phyloP scores from a whole-genome alignment of 306 rosid genomes.

The Sphenostylis stenocarpa region DNA sequence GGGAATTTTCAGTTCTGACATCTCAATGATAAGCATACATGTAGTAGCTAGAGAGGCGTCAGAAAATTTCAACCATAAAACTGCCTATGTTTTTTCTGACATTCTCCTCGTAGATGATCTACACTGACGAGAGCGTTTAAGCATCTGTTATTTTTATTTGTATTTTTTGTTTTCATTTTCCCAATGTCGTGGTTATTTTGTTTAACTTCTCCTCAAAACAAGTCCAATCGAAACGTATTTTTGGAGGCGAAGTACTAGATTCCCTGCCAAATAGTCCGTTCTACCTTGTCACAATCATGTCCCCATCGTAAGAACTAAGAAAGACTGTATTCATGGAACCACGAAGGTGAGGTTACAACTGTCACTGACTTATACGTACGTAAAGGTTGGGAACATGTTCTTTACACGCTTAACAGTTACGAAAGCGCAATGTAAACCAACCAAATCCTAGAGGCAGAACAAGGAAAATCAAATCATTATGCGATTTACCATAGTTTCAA shows the following conservation, averaged over 20 bases:
- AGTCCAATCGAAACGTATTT: conserved; percentile 23
- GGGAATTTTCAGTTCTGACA: conserved; percentile 26
- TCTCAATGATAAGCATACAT: neutral
- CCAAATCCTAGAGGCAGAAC: neutral
- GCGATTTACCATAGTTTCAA: neutral
- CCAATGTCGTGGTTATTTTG: conserved; percentile 7
- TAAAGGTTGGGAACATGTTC: conserved; percentile 30
- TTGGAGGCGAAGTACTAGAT: conserved; percentile 33
- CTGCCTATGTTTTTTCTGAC: conserved; percentile 34
- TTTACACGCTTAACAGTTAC: conserved; percentile 26
- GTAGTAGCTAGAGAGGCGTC: conserved; percentile 9
- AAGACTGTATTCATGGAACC: conserved; percentile 36
- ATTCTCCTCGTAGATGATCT: conserved; percentile 33
- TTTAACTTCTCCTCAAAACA: neutral
- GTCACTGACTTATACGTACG: conserved; percentile 23
- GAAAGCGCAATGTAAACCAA: conserved; percentile 29
- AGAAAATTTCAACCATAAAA: neutral
- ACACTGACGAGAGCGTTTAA: neutral
- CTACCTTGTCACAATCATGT: conserved; percentile 46
- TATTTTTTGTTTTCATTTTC: neutral
- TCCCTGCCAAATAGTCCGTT: conserved; percentile 37
- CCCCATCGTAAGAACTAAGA: conserved; percentile 32
- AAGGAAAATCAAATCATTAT: neutral
- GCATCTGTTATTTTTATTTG: neutral
- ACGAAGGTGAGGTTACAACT: conserved; percentile 34